These are phyloP conservation scores for Saccharomycopsis guyanensis DNA, from an alignment of 805 yeast species.

Conservation along the genomic window DNA sequence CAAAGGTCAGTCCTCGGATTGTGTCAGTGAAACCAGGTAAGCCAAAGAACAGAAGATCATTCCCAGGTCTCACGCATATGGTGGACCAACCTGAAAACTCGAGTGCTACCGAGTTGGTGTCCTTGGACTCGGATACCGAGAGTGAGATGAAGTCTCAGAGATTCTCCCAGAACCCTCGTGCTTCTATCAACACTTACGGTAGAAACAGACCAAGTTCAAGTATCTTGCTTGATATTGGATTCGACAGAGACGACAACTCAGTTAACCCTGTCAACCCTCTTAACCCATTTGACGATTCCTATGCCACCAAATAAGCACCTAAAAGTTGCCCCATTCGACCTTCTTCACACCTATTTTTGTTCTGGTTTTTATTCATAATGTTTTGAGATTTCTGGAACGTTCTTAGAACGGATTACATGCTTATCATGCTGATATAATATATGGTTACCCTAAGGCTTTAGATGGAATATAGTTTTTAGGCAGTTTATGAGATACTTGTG, in stretches of 20 bases:
- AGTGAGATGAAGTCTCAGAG: slow-evolving; percentile 8
- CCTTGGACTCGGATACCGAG: slow-evolving; percentile 19
- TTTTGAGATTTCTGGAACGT: no score
- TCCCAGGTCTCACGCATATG: slow-evolving; percentile 19
- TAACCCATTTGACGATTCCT: slow-evolving; percentile 20
- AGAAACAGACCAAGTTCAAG: slow-evolving; percentile 17
- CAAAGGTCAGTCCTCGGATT: slow-evolving; percentile 13
- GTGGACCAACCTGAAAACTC: slow-evolving; percentile 10
- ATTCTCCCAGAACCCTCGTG: not conserved
- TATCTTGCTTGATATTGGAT: slow-evolving; percentile 3
- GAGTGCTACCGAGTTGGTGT: slow-evolving; percentile 16
- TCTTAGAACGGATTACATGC: no score
- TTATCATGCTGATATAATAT: no score
- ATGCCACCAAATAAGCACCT: slow-evolving; percentile 1
- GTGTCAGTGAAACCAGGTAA: slow-evolving; percentile 4
- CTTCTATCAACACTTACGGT: not conserved
- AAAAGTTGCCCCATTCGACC: no score
- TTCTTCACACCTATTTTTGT: no score
- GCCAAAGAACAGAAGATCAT: slow-evolving; percentile 10
- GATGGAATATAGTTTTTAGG: no score
- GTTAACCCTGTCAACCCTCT: no score
- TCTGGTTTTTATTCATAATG: no score
- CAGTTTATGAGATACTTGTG: no score
- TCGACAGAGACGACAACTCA: not conserved
- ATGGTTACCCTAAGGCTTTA: no score